Base-by-base conservation (phyloP, 1,139 yeast genomes). In the Trichomonascaceae sp. region DNA sequence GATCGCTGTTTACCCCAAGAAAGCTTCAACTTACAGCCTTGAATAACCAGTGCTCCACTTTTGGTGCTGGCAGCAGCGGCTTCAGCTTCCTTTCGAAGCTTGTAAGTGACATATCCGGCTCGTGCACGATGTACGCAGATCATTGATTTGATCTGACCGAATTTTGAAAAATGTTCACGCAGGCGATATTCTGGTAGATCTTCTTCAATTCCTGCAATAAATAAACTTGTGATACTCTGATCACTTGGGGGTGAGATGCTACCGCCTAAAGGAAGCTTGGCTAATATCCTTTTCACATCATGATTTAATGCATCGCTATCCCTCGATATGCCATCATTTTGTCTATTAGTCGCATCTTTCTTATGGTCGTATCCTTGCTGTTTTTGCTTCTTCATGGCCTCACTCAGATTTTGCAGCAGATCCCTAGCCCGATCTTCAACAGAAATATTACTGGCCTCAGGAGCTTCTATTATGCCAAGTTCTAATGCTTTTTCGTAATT, bases 121-220 rank as follows among this genome's bases (percentile, higher is more conserved):
- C 79, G 74, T 1, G 91, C 85, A 22, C 74, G 73, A 59, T 83
- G 88, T 27, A 81, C 75, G n/a, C 85, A 69, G 8, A 77, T 74
- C 39, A 82, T 65, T 8, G 81, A 69, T 57, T 78, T 76, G 15
- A 84, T 60, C 43, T 74, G 71, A 0, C 86, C 85, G 55, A 58
- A 70, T 30, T 65, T 60, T 24, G 71, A 71, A 54, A 82, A 82
- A 62, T 70, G 75, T 9, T 79, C 80, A 10, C 81, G 69, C 13
- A 87, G 70, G 46, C 72, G 70, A 61, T 81, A 82, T 59, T 83
- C 89, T 0, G 91, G 84, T n/a, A 83, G 65, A n/a, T 80, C 82
- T 15, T 80, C 80, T 50, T 77, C 81, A 22, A 87, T 73, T 0
- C 96, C 96, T 69, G 84, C 85, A n/a, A 88, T 66, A 66, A 87